These are phyloP conservation scores for Thuja plicata DNA, from an alignment of 83 land plant species.

Conservation along the genomic window DNA sequence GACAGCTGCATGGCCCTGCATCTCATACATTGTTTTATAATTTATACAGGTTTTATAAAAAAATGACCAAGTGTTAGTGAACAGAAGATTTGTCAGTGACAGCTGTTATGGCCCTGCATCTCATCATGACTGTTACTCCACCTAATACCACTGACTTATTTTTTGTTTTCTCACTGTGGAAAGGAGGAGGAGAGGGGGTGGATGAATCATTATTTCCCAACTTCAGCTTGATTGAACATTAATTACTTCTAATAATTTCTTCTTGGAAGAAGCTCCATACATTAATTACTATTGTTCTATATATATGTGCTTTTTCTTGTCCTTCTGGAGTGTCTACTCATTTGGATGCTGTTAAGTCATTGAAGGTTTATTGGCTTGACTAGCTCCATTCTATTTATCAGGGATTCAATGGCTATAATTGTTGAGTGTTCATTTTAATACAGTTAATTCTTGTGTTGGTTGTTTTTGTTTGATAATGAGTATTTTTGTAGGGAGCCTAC, in stretches of 20 bases:
- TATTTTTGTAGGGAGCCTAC: background rate
- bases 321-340: background rate
- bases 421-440: background rate
- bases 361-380: background rate
- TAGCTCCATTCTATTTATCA: background rate
- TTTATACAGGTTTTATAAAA: background rate
- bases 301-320: background rate
- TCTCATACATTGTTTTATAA: background rate
- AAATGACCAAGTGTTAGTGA: background rate
- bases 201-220: too few species aligned
- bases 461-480: background rate
- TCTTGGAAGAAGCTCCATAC: too few species aligned
- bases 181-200: too few species aligned
- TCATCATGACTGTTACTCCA: background rate
- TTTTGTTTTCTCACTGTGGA: too few species aligned
- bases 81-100: background rate
- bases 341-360: background rate
- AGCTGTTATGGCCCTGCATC: too few species aligned
- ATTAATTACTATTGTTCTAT: too few species aligned
- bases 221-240: too few species aligned
- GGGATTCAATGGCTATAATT: background rate
- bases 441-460: background rate
- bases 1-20: background rate
- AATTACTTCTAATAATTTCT: too few species aligned
- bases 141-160: too few species aligned